Conservation (phyloP, 176 grass and related monocot species). For the Oryza meridionalis region DNA sequence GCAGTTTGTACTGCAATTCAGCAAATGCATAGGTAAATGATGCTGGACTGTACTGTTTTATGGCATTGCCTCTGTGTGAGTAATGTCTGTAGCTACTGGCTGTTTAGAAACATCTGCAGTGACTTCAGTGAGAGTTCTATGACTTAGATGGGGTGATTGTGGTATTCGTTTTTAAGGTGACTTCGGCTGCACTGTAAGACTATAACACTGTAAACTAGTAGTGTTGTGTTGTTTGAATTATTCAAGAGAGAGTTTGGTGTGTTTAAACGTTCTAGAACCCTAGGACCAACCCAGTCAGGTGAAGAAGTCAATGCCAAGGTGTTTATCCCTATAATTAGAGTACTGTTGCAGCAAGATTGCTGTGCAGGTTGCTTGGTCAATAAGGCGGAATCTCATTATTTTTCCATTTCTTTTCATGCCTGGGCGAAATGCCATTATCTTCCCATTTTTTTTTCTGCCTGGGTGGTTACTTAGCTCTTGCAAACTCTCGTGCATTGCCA, state of each 20-base stretch:
- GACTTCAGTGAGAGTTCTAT: neutral
- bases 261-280: slow-evolving; percentile 14
- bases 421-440: neutral
- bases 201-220: slow-evolving; percentile 1
- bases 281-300: slow-evolving; percentile 20
- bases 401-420: neutral
- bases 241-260: neutral
- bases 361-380: slow-evolving; percentile 25
- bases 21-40: neutral
- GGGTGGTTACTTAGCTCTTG: slow-evolving; percentile 9
- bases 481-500: slow-evolving; percentile 3
- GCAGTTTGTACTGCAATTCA: neutral
- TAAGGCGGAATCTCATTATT: neutral
- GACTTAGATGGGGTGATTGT: neutral
- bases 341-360: neutral
- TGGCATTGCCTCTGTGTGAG: neutral
- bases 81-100: neutral
- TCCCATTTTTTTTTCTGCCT: neutral
- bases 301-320: slow-evolving; percentile 30
- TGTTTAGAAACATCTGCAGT: neutral
- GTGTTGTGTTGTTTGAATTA: neutral
- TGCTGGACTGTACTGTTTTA: neutral
- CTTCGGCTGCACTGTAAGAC: neutral
- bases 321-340: neutral
- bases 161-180: neutral